These are phyloP conservation scores for Acanthochlamys bracteata DNA, from an alignment of 106 monocot genomes.

Conservation along the genomic window DNA sequence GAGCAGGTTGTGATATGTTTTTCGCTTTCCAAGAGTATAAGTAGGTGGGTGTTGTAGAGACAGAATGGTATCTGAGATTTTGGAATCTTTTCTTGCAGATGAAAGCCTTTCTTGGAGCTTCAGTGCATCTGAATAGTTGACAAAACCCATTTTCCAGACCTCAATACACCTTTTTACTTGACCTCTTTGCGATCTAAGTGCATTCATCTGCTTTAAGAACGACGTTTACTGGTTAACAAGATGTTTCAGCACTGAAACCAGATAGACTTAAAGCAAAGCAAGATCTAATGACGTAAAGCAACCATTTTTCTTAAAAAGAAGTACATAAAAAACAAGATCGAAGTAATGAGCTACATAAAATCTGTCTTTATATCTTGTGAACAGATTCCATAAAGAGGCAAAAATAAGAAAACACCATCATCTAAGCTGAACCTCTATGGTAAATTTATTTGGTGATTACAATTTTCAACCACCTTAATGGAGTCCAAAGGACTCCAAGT, in stretches of 20 bases:
- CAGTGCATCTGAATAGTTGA: slow-evolving; percentile 25
- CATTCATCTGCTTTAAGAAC: neutral
- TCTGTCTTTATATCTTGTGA: too few species aligned
- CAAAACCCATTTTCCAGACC: slow-evolving; percentile 31
- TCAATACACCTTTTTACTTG: slow-evolving; percentile 17
- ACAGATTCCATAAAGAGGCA: too few species aligned
- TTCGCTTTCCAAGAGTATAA: slow-evolving; percentile 35
- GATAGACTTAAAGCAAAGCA: neutral
- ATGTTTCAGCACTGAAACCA: neutral
- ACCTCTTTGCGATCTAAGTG: neutral
- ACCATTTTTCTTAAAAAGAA: too few species aligned
- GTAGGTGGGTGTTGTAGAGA: slow-evolving; percentile 44
- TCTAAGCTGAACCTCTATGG: too few species aligned
- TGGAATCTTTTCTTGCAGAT: slow-evolving; percentile 18
- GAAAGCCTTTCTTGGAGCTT: slow-evolving; percentile 35
- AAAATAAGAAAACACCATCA: too few species aligned
- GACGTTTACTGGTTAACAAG: neutral
- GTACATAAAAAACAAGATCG: too few species aligned
- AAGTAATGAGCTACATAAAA: too few species aligned
- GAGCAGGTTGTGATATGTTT: slow-evolving; percentile 30
- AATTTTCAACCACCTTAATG: too few species aligned
- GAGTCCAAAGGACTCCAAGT: too few species aligned
- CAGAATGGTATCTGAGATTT: slow-evolving; percentile 24
- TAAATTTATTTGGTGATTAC: too few species aligned
- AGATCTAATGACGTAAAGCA: too few species aligned